Evolutionary conservation across 2,329 filamentous ascomycete species (phyloP).

Genomic region (Nigrospora sphaerica): DNA sequence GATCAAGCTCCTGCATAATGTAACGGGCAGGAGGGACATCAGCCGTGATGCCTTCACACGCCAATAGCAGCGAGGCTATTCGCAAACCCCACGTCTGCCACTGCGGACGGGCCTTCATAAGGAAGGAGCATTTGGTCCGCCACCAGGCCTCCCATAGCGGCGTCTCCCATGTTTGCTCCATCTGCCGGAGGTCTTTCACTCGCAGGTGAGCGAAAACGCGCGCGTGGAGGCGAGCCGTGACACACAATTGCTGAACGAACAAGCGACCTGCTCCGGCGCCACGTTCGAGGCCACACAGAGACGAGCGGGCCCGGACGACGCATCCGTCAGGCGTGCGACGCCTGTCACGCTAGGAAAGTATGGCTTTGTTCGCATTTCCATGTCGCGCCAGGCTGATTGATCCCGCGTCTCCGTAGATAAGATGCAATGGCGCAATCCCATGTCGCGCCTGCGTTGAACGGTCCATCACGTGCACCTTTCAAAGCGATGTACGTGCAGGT

Average conservation of each 20-base stretch:
- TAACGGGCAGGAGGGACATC: too few relatives aligned
- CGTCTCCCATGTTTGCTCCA: not conserved
- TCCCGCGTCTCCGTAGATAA: not conserved
- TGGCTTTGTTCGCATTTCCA: not conserved
- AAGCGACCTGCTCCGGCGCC: slow-evolving; percentile 2
- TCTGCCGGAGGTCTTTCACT: slow-evolving; percentile 1
- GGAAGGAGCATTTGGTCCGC: slow-evolving; percentile 3
- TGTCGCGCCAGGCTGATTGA: too few relatives aligned
- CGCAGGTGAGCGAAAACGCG: not conserved
- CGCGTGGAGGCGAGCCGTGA: too few relatives aligned
- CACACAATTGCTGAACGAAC: not conserved
- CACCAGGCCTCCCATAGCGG: slow-evolving; percentile 2
- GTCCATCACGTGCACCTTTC: not conserved
- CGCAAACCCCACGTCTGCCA: not conserved
- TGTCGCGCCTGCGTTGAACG: not conserved
- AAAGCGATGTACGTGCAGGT: too few relatives aligned
- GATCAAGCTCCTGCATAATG: too few relatives aligned
- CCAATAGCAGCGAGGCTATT: too few relatives aligned
- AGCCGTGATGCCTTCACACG: too few relatives aligned
- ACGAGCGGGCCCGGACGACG: not conserved
- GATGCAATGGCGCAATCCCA: not conserved
- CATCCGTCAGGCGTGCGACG: not conserved
- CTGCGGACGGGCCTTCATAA: slow-evolving; percentile 1
- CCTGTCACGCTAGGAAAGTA: slow-evolving; percentile 1
- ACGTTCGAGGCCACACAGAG: not conserved